Base-by-base conservation (phyloP, 495 filamentous ascomycete genomes). In the Pyronema omphalodes region DNA sequence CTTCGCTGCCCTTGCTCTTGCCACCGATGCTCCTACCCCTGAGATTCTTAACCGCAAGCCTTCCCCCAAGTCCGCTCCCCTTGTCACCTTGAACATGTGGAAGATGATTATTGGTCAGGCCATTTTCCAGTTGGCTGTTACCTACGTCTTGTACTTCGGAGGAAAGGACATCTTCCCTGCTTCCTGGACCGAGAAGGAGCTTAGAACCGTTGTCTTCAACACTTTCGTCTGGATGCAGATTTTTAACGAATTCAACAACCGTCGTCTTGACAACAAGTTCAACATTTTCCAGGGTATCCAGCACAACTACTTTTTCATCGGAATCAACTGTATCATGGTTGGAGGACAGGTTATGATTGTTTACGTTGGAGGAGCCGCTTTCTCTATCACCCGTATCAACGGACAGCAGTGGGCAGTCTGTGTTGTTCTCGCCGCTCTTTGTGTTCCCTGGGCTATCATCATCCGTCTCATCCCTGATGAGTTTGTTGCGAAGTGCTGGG, bases 141-240 rank as follows among this genome's bases (percentile, higher is more conserved):
- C 84, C 0, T 82, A 91, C 58, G 68, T 85, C 56, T 73, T 93
- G 29, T 84, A 86, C 69, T 93, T 86, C 58, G 84, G 74, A 9
- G 79, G 79, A 3, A 58, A 68, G 18, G 55, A 69, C 0, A 77
- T 93, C 23, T 74, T 88, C 19, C 63, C 59, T 17, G 23, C 23
- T 5, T 71, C 73, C 43, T 57, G 64, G 19, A 75, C 79, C 11
- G 64, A 68, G 11, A 69, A 62, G 1, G 69, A 83, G 58, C 70
- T 88, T 46, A 68, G 75, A 43, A 86, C 83, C 0, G 72, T 93
- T 44, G 82, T 94, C 6, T 94, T 94, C 76, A 94, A 94, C 70
- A 85, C 84, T 3, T 93, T 93, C 51, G 86, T 93, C 14, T 93
- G 86, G 86, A 91, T 93, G 86, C 86, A 93, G 57, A 88, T 93